Conservation (phyloP, 495 filamentous ascomycete species). For the Neurospora sp. region DNA sequence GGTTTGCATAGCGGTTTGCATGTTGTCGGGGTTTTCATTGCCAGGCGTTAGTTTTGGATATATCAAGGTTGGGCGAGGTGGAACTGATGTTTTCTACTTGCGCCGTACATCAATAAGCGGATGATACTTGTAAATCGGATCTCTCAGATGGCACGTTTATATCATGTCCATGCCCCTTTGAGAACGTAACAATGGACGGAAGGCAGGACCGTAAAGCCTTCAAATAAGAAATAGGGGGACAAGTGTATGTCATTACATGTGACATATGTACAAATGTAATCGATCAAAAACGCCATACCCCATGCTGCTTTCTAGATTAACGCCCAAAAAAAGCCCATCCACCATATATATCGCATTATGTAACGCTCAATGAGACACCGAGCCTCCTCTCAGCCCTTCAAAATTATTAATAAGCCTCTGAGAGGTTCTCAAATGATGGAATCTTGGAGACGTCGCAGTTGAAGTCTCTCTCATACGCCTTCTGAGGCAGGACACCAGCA, state of each 20-base stretch:
- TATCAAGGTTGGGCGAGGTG: not conserved
- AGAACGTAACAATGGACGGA: not conserved
- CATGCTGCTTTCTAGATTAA: not conserved
- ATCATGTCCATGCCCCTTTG: not conserved
- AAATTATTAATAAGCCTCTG: constrained; percentile 55
- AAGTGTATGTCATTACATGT: not conserved
- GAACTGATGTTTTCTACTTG: not conserved
- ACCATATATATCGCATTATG: not conserved
- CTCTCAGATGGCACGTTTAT: not conserved
- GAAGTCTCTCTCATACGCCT: constrained; percentile 67
- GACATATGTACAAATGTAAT: not conserved
- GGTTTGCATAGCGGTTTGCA: not conserved
- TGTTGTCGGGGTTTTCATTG: not conserved
- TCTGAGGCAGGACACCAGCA: constrained; percentile 71
- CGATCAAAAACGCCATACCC: not conserved
- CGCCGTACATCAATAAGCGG: not conserved
- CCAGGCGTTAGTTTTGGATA: not conserved
- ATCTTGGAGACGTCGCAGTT: constrained; percentile 56
- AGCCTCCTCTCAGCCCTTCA: not conserved
- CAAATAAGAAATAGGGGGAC: no score
- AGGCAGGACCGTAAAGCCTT: no score
- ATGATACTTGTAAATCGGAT: not conserved
- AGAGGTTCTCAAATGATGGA: constrained; percentile 57
- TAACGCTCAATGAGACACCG: not conserved
- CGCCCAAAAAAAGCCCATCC: not conserved